Conservation (phyloP, 202 grass and related monocot genomes). For the Bolboschoenoplectus hybrid region DNA sequence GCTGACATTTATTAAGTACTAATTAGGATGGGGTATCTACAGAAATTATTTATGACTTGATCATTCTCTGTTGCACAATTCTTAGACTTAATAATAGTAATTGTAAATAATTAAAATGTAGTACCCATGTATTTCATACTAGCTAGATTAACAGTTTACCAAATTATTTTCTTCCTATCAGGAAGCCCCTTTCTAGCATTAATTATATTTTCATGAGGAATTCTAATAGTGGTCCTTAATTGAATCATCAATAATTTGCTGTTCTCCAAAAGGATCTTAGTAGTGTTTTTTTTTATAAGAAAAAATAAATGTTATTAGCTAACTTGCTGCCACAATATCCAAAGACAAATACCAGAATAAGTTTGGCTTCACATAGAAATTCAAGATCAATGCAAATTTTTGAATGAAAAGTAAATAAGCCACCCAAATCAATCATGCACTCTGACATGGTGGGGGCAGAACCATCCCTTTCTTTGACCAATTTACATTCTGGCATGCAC, state of each 20-base stretch:
- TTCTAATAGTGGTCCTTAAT: not conserved
- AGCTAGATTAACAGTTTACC: not conserved
- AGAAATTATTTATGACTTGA: not conserved
- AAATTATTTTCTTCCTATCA: not conserved
- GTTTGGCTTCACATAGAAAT: not conserved
- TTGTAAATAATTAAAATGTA: conserved; percentile 17
- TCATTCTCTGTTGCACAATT: not conserved
- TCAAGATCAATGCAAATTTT: not conserved
- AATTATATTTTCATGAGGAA: not conserved
- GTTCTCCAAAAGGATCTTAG: not conserved
- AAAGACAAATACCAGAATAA: not conserved
- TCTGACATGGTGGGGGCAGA: conserved; percentile 31
- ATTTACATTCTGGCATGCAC: conserved; percentile 38
- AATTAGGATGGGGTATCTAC: not conserved
- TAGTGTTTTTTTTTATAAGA: not conserved
- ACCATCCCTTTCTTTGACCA: conserved; percentile 22
- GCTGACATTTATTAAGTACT: conserved; percentile 37
- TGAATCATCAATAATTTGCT: not conserved
- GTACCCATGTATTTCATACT: not conserved
- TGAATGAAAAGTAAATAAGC: not conserved
- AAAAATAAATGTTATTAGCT: not conserved
- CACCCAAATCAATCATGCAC: not conserved
- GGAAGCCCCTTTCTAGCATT: not conserved
- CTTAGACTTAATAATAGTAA: not conserved
- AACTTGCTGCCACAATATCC: not conserved